A percentile compares a stretch with the other conserved stretches of the same genome.
These are phyloP conservation scores for Pseudogymnoascus sp. DNA, from an alignment of 2,329 filamentous ascomycete genomes.

Conservation along the genomic window DNA sequence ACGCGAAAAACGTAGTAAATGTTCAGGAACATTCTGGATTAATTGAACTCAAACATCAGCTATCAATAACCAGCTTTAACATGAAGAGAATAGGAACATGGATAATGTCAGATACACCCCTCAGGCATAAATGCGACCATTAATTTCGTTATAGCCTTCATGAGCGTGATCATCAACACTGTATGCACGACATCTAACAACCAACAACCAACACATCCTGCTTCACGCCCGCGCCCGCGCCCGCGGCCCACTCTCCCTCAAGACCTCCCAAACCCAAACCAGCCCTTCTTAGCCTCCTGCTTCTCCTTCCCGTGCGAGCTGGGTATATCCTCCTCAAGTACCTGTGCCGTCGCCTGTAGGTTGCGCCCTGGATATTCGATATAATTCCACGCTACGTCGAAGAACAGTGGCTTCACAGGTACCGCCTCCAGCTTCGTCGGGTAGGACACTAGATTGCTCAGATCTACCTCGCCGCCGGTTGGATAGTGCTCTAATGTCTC, in stretches of 20 bases:
- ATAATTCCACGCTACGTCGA: slow-evolving; percentile 97
- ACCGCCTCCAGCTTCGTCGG: slow-evolving; percentile 76
- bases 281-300: slow-evolving; percentile 56
- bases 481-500: slow-evolving; percentile 72
- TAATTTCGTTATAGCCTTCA: background rate
- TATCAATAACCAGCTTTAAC: background rate
- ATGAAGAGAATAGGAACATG: background rate
- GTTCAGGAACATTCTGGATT: background rate
- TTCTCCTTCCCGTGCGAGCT: slow-evolving; percentile 25
- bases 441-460: slow-evolving; percentile 75
- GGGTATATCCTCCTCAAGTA: slow-evolving; percentile 23
- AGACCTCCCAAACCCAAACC: slow-evolving; percentile 58
- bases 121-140: background rate
- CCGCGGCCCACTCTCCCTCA: background rate
- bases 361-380: slow-evolving; percentile 74
- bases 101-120: background rate
- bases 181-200: background rate
- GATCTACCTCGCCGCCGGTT: slow-evolving; percentile 52
- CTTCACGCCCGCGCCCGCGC: background rate
- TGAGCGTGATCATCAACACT: background rate
- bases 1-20: background rate
- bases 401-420: slow-evolving; percentile 89
- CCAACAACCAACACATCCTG: background rate
- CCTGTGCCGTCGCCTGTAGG: slow-evolving; percentile 17
- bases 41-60: background rate